Evolutionary conservation across 331 rosid genomes (phyloP).

Genomic region (Quercus lobata): DNA sequence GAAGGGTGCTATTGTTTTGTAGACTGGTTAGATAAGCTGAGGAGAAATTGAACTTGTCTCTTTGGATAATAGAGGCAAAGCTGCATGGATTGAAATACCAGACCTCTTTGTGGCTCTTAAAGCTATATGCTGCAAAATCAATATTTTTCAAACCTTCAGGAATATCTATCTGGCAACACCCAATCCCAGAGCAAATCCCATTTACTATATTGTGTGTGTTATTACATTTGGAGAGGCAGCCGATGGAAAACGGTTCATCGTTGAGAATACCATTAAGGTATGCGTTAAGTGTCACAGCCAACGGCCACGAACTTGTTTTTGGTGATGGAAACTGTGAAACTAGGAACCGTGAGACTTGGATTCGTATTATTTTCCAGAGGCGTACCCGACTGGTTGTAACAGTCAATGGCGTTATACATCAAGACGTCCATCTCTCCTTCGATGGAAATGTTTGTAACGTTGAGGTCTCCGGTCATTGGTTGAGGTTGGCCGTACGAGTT

Average conservation of each 20-base stretch:
- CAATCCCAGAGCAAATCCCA: not conserved
- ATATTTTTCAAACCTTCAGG: no score
- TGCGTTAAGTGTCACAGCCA: conserved; percentile 18
- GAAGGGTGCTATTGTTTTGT: no score
- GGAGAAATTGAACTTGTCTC: no score
- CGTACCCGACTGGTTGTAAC: not conserved
- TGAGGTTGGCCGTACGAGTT: no score
- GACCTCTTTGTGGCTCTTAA: no score
- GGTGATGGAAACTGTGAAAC: conserved; percentile 10
- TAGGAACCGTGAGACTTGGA: fast-evolving
- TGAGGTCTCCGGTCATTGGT: no score
- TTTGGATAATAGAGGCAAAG: no score
- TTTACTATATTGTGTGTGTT: not conserved
- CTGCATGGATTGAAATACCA: no score
- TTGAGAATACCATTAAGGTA: fast-evolving
- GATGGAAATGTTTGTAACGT: not conserved
- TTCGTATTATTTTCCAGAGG: fast-evolving
- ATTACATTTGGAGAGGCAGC: not conserved
- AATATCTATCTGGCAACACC: no score
- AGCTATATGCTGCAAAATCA: no score
- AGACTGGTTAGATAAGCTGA: no score
- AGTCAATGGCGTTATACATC: not conserved
- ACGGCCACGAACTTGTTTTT: conserved; percentile 9
- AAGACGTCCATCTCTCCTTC: not conserved
- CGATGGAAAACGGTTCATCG: not conserved